phyloP scores from a whole-genome alignment of 129 eudicot species.

The Flaveria sonorensis region DNA sequence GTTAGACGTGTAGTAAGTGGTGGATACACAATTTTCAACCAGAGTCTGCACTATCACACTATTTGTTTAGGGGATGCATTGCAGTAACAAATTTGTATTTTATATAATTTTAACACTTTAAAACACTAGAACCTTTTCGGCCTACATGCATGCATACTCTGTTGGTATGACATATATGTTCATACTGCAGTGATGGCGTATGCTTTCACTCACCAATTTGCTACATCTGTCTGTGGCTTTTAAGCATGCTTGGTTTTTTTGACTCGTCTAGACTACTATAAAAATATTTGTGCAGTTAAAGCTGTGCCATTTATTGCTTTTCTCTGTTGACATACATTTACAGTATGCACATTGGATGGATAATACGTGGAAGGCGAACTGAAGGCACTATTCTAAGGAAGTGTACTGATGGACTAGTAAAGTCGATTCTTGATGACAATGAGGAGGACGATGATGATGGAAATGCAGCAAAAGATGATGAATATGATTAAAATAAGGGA shows the following conservation, averaged over 20 bases:
- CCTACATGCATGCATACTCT: too few relatives aligned
- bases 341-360: constrained; percentile 55
- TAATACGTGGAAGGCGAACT: constrained; percentile 50
- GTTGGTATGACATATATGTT: background rate
- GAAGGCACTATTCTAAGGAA: constrained; percentile 46
- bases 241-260: background rate
- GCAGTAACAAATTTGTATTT: too few relatives aligned
- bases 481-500: too few relatives aligned
- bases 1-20: too few relatives aligned
- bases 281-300: background rate
- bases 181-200: background rate
- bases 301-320: constrained; percentile 9
- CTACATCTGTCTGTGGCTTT: background rate
- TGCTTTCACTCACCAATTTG: background rate
- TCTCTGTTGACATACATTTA: constrained; percentile 10
- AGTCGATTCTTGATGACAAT: constrained; percentile 51
- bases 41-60: too few relatives aligned
- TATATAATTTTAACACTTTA: too few relatives aligned
- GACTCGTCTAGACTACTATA: background rate
- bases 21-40: too few relatives aligned
- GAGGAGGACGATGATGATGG: constrained; percentile 31
- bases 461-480: constrained; percentile 24
- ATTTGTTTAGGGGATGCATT: too few relatives aligned
- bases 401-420: constrained; percentile 41
- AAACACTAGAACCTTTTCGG: too few relatives aligned